Evolutionary conservation across 139 green algal species (phyloP).

Genomic region (Helicosporidium sp.): DNA sequence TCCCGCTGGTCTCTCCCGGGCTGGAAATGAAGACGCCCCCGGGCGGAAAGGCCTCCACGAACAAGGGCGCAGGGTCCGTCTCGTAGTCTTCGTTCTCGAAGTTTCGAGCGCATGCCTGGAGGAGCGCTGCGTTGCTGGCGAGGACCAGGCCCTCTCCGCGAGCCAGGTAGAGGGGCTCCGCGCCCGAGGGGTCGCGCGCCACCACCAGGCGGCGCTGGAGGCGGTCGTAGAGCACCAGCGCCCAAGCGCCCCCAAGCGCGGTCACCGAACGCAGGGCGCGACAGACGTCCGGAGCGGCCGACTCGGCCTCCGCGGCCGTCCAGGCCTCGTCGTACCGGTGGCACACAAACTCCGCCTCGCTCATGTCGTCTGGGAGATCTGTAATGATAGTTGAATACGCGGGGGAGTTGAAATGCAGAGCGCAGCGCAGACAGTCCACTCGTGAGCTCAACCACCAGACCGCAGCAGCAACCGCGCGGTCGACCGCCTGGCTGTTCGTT

Average conservation of each 20-base stretch:
- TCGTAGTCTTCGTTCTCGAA: neutral
- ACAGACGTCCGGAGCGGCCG: too few relatives aligned
- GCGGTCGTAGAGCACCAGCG: conserved; percentile 2
- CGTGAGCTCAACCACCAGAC: neutral
- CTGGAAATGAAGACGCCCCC: neutral
- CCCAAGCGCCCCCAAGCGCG: neutral
- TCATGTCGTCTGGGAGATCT: conserved; percentile 6
- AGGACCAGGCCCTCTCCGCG: neutral
- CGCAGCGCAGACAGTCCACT: neutral
- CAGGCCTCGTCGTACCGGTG: too few relatives aligned
- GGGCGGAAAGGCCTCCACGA: neutral
- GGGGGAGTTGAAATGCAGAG: neutral
- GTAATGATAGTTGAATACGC: neutral
- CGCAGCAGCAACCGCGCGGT: neutral
- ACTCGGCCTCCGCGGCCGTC: too few relatives aligned
- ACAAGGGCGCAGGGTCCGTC: neutral
- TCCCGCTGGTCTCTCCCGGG: neutral
- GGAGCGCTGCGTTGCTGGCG: neutral
- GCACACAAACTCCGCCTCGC: neutral
- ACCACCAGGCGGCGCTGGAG: neutral
- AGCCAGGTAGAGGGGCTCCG: conserved; percentile 4
- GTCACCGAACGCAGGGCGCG: too few relatives aligned
- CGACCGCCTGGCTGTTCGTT: neutral
- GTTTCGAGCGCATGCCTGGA: neutral
- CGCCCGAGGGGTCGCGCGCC: neutral